A percentile compares a stretch with the other conserved stretches of the same genome.
Evolutionary conservation across 225 moss, liverwort and hornwort species (phyloP).

Genomic region (Lunularia cruciata): DNA sequence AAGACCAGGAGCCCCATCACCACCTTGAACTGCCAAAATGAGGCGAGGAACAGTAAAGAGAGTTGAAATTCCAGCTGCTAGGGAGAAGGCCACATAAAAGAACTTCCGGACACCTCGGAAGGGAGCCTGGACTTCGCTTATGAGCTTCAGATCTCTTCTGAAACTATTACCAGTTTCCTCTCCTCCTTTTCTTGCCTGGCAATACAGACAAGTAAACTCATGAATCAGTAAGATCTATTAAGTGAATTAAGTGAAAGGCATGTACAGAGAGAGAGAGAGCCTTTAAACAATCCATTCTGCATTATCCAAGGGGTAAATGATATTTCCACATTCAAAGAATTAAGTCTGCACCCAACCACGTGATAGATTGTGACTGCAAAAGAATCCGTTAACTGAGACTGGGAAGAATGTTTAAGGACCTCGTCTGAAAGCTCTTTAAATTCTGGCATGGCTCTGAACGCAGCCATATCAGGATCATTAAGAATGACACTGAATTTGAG

Average conservation of each 20-base stretch:
- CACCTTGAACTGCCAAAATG: slow-evolving; percentile 80
- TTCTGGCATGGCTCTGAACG: slow-evolving; percentile 84
- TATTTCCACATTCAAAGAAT: no score
- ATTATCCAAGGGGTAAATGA: no score
- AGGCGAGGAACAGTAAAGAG: slow-evolving; percentile 81
- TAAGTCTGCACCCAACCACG: no score
- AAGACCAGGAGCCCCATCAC: slow-evolving; percentile 77
- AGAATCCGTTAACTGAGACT: background rate
- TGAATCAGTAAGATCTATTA: no score
- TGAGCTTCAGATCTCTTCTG: slow-evolving; percentile 84
- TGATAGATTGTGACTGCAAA: no score
- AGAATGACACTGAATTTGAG: slow-evolving; percentile 92
- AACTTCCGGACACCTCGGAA: slow-evolving; percentile 85
- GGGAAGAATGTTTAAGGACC: slow-evolving; percentile 34
- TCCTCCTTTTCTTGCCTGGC: slow-evolving; percentile 92
- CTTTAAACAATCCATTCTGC: no score
- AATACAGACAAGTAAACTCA: slow-evolving; percentile 1
- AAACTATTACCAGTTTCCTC: slow-evolving; percentile 80
- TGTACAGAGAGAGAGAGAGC: no score
- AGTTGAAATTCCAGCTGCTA: slow-evolving; percentile 81
- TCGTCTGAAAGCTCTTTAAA: slow-evolving; percentile 85
- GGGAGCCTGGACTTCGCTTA: slow-evolving; percentile 96
- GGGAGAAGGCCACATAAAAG: slow-evolving; percentile 77
- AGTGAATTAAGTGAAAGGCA: no score
- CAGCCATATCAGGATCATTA: slow-evolving; percentile 84